A percentile compares a stretch with the other conserved stretches of the same genome.
These are phyloP conservation scores for Cryphonectria parasitica DNA, from an alignment of 2,329 filamentous ascomycete species.

Conservation along the genomic window DNA sequence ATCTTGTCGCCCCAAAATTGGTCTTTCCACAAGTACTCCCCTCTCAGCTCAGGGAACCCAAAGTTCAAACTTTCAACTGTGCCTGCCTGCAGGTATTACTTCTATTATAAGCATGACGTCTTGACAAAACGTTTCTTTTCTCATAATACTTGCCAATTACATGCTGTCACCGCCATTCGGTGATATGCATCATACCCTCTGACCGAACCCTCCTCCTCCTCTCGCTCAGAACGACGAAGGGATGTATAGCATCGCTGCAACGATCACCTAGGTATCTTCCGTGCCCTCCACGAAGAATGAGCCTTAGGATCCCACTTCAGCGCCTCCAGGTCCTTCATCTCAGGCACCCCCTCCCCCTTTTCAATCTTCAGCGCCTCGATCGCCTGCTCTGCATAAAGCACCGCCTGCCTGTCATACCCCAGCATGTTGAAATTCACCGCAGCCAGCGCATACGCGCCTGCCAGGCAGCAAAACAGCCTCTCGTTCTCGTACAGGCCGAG, in stretches of 20 bases:
- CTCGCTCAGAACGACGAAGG: background rate
- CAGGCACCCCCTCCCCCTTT: constrained; percentile 36
- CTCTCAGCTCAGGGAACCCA: no score
- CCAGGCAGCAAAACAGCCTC: constrained; percentile 39
- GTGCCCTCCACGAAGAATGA: constrained; percentile 34
- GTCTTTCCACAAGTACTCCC: no score
- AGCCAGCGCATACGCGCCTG: constrained; percentile 42
- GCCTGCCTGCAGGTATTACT: no score
- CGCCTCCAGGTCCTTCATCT: constrained; percentile 39
- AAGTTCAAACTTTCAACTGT: no score
- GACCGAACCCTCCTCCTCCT: background rate
- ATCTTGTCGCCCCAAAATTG: no score
- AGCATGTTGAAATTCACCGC: constrained; percentile 46
- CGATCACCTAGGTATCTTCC: background rate
- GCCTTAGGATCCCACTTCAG: constrained; percentile 38
- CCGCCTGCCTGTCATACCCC: constrained; percentile 39
- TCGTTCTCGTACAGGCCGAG: constrained; percentile 41
- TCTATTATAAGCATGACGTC: no score
- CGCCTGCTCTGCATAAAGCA: constrained; percentile 39
- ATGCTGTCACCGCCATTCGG: no score
- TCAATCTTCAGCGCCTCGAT: constrained; percentile 40
- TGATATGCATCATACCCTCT: background rate
- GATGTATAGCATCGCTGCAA: background rate
- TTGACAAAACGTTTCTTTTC: no score
- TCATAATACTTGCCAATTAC: no score